Conservation (phyloP, 2,329 filamentous ascomycete genomes). For the Hypomyces perniciosus region DNA sequence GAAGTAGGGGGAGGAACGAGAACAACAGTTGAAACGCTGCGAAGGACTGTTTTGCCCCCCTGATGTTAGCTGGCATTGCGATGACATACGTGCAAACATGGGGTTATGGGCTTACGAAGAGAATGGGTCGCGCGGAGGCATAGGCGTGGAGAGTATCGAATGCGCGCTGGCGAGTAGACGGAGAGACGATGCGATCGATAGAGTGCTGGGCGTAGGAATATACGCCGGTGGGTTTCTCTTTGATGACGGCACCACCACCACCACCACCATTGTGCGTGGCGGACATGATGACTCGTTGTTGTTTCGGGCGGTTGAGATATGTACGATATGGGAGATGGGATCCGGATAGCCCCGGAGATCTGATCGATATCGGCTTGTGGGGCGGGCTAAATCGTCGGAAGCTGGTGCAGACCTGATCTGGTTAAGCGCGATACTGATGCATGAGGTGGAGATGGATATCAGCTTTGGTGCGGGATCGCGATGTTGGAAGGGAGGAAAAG, state of each 20-base stretch:
- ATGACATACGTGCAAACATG: neutral
- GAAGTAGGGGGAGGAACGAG: conserved; percentile 58
- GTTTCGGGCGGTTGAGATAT: too few species aligned
- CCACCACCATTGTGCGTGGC: too few species aligned
- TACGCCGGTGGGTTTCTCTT: conserved; percentile 29
- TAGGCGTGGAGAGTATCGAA: conserved; percentile 50
- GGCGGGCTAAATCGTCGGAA: too few species aligned
- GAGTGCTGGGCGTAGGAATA: conserved; percentile 38
- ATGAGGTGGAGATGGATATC: too few species aligned
- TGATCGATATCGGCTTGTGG: too few species aligned
- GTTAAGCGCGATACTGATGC: too few species aligned
- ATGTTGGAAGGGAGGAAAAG: too few species aligned
- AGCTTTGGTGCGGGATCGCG: too few species aligned
- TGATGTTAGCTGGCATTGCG: neutral
- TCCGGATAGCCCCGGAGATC: too few species aligned
- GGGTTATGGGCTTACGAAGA: conserved; percentile 51
- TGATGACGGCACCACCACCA: neutral
- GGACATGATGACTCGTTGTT: too few species aligned
- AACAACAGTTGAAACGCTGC: conserved; percentile 58
- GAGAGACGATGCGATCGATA: conserved; percentile 50
- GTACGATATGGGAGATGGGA: too few species aligned
- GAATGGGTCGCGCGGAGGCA: conserved; percentile 57
- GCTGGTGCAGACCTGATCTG: too few species aligned
- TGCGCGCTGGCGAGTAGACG: conserved; percentile 52
- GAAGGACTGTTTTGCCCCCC: conserved; percentile 45